A percentile compares a stretch with the other conserved stretches of the same genome.
Conservation (phyloP, 225 moss, liverwort and hornwort species). For the Bryoerythrophyllum caledonicum region DNA sequence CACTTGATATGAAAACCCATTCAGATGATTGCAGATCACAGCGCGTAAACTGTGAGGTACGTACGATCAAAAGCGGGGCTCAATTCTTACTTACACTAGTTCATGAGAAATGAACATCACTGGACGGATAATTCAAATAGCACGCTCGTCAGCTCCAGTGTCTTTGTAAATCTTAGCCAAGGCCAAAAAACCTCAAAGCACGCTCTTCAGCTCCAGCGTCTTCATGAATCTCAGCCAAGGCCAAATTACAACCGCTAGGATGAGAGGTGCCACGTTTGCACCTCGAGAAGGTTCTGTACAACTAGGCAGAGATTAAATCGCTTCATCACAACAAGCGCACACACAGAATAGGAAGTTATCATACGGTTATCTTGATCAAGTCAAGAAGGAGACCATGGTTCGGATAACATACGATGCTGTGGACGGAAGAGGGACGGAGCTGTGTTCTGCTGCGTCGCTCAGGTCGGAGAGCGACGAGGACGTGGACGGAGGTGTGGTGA, state of each 20-base stretch:
- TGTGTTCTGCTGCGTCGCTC: too few species aligned
- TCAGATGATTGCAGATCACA: too few species aligned
- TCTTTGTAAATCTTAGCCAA: constrained; percentile 8
- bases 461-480: too few species aligned
- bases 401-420: too few species aligned
- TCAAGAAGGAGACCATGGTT: too few species aligned
- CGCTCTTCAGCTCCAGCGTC: constrained; percentile 9
- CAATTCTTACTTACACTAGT: too few species aligned
- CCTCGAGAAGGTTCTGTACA: constrained; percentile 14
- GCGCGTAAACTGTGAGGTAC: too few species aligned
- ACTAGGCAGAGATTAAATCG: not conserved
- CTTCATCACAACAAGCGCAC: constrained; percentile 1
- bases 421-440: not conserved
- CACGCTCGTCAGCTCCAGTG: constrained; percentile 9
- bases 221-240: constrained; percentile 6
- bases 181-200: not conserved
- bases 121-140: not conserved
- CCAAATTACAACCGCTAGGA: not conserved
- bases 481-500: too few species aligned
- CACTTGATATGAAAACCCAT: too few species aligned
- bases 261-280: too few species aligned
- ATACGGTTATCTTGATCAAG: not conserved
- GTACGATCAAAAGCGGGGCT: too few species aligned
- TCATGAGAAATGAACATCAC: too few species aligned
- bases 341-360: not conserved